phyloP scores from a whole-genome alignment of 2,329 filamentous ascomycete species.

The Periconia macrospinosa region DNA sequence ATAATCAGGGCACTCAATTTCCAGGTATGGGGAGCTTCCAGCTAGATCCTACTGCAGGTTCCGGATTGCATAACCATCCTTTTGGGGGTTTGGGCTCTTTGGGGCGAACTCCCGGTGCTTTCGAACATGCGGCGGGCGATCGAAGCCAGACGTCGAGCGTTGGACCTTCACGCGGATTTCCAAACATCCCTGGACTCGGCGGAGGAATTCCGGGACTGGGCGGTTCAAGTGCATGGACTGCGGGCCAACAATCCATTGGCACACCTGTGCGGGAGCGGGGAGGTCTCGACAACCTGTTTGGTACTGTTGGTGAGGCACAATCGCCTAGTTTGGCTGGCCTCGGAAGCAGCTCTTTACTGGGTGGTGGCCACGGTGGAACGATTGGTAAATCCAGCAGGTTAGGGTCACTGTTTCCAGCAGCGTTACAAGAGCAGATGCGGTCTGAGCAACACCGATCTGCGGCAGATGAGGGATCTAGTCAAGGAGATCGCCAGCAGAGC shows the following conservation, averaged over 20 bases:
- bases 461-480: conserved; percentile 60
- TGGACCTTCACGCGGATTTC: conserved; percentile 72
- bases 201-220: conserved; percentile 59
- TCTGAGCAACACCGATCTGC: conserved; percentile 45
- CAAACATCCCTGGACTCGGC: conserved; percentile 62
- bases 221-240: conserved; percentile 64
- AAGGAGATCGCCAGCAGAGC: conserved; percentile 40
- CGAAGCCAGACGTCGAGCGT: conserved; percentile 92
- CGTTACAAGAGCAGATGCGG: conserved; percentile 92
- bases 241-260: conserved; percentile 73
- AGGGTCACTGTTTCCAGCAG: conserved; percentile 81
- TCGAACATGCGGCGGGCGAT: conserved; percentile 72
- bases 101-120: conserved; percentile 47
- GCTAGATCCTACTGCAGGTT: conserved; percentile 47
- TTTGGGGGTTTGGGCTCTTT: conserved; percentile 62
- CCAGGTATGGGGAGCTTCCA: conserved; percentile 59
- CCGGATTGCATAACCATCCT: conserved; percentile 42
- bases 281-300: conserved; percentile 62
- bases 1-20: conserved; percentile 54
- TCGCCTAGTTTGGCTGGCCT: conserved; percentile 71
- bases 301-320: conserved; percentile 74
- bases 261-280: conserved; percentile 66
- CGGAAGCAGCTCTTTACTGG: conserved; percentile 66
- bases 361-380: conserved; percentile 63
- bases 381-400: conserved; percentile 79